Evolutionary conservation across 306 rosid genomes (phyloP).

Genomic region (Medicago lupulina): DNA sequence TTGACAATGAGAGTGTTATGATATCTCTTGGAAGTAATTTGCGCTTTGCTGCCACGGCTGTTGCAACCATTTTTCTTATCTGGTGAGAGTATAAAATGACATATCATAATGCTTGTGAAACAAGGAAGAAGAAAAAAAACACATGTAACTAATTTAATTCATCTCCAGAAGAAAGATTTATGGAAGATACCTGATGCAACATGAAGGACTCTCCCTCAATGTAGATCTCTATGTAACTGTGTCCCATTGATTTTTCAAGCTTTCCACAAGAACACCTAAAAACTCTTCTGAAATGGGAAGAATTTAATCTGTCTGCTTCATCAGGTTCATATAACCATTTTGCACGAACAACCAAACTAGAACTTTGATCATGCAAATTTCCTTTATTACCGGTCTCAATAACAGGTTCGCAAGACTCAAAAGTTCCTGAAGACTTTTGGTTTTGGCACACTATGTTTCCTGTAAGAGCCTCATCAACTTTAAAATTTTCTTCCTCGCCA

Average conservation of each 20-base stretch:
- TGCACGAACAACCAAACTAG: slow-evolving; percentile 57
- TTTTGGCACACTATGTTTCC: slow-evolving; percentile 33
- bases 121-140: slow-evolving; percentile 12
- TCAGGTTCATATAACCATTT: slow-evolving; percentile 89
- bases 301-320: slow-evolving; percentile 72
- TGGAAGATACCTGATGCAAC: slow-evolving; percentile 82
- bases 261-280: slow-evolving; percentile 70
- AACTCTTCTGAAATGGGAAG: slow-evolving; percentile 89
- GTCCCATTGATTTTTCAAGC: slow-evolving; percentile 63
- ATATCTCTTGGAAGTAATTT: slow-evolving; percentile 76
- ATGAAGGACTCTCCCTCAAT: slow-evolving; percentile 96
- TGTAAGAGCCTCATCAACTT: slow-evolving; percentile 27
- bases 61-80: slow-evolving; percentile 90
- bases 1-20: slow-evolving; percentile 61
- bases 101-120: slow-evolving; percentile 19
- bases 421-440: slow-evolving; percentile 39
- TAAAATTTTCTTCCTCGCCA: slow-evolving; percentile 56
- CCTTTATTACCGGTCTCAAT: slow-evolving; percentile 37
- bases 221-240: slow-evolving; percentile 65
- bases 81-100: slow-evolving; percentile 45
- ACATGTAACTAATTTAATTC: slow-evolving; percentile 2
- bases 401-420: slow-evolving; percentile 40
- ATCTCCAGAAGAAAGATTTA: background rate
- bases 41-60: slow-evolving; percentile 83
- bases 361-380: slow-evolving; percentile 43